phyloP scores from a whole-genome alignment of 2,329 filamentous ascomycete genomes.

The Bipolaris cookei region DNA sequence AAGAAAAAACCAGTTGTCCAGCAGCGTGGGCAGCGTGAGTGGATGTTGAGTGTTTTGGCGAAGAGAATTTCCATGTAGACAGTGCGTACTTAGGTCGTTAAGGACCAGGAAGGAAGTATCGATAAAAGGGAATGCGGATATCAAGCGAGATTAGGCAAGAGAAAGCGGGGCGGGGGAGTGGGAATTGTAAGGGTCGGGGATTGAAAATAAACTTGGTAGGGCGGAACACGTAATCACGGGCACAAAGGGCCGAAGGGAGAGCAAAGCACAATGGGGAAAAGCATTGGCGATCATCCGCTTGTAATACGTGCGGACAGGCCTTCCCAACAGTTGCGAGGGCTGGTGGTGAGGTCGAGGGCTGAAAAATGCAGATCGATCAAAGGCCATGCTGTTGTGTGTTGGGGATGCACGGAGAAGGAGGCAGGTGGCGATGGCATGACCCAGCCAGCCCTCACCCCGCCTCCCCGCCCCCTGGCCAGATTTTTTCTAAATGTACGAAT shows the following conservation, averaged over 20 bases:
- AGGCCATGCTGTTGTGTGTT: slow-evolving; percentile 14
- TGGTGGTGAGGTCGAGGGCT: slow-evolving; percentile 4
- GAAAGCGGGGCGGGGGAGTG: neutral
- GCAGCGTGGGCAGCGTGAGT: too few species aligned
- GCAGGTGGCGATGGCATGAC: slow-evolving; percentile 7
- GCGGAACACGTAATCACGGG: neutral
- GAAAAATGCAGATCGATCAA: slow-evolving; percentile 11
- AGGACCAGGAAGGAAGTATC: neutral
- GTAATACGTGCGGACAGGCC: slow-evolving; percentile 1
- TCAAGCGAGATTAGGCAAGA: slow-evolving; percentile 1
- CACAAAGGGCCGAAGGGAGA: slow-evolving; percentile 4
- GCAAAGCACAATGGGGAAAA: neutral
- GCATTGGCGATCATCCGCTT: slow-evolving; percentile 5
- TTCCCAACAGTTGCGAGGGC: slow-evolving; percentile 4
- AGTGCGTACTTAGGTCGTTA: neutral
- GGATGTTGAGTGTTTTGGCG: too few species aligned
- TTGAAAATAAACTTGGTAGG: neutral
- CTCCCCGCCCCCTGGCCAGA: neutral
- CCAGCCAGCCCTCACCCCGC: neutral
- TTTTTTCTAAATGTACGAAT: neutral
- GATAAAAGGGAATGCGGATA: neutral
- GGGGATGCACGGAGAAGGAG: slow-evolving; percentile 21
- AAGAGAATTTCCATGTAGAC: neutral
- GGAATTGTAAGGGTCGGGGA: neutral
- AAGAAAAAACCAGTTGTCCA: too few species aligned